Base-by-base conservation (phyloP, 441 rosid species). In the Syzygium syzygioides region DNA sequence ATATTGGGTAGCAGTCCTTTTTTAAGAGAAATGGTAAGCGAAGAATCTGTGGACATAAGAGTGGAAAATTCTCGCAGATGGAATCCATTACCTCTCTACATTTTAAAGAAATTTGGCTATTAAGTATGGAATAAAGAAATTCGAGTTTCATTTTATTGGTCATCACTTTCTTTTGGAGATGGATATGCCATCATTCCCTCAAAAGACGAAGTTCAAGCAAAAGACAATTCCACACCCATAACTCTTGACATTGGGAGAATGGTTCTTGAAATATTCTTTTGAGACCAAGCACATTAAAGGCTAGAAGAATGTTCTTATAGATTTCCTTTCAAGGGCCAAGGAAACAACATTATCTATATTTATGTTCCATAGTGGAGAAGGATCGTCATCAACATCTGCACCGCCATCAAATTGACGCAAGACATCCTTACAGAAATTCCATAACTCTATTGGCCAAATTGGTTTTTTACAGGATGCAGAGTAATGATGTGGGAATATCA, bases 161-260 rank as follows among this genome's bases (percentile, higher is more conserved):
- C 34, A 32, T 66, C 6, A 0, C 6, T 66, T 66, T 5, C 32
- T 9, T 10, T 10, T 66, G 32, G 25, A 66, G 32, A 32, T 0
- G 0, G 76, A 66, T 6, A 66, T 30, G 13, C 18, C 79, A 64
- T 64, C 23, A 8, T 66, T 32, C 23, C 13, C 13, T 4, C 0
- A 30, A 0, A 30, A 30, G 76, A 15, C 32, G 23, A 32, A 1
- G 17, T 32, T 4, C 6, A 1, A 66, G 12, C 41, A 32, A 18
- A 66, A 66, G 23, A 32, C 0, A 14, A 1, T 32, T 66, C 25
- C 12, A 32, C 18, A 66, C 41, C 41, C 6, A 0, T 0, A 0
- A 1, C 9, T 66, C 23, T 66, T 32, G 37, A 0, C 25, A 8
- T 32, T 17, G 18, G 25, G 9, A 32, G 34, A 32, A 32, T 66